Conservation (phyloP, 345 rosid genomes). For the Linum lewisii region DNA sequence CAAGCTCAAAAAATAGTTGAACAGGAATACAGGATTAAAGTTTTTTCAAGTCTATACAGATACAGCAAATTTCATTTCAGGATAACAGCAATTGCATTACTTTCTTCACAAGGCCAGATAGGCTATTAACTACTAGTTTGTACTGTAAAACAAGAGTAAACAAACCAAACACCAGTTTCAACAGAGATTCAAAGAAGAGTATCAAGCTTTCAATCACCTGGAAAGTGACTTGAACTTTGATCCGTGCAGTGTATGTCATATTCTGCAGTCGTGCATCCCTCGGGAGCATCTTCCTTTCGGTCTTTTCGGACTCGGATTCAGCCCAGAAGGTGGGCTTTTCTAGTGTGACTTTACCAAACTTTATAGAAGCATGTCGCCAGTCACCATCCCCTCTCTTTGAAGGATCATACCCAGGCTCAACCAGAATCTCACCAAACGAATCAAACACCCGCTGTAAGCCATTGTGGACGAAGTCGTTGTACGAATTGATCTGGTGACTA, state of each 20-base stretch:
- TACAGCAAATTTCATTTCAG: background rate
- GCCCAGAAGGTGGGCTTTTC: slow-evolving; percentile 47
- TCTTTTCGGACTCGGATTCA: slow-evolving; percentile 21
- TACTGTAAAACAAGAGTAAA: background rate
- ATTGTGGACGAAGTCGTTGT: slow-evolving; percentile 48
- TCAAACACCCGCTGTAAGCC: slow-evolving; percentile 60
- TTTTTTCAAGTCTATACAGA: background rate
- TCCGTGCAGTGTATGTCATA: slow-evolving; percentile 71
- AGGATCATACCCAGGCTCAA: slow-evolving; percentile 65
- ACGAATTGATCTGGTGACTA: slow-evolving; percentile 80
- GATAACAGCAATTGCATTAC: background rate
- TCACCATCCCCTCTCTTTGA: slow-evolving; percentile 56
- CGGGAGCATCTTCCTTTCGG: slow-evolving; percentile 43
- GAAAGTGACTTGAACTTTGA: slow-evolving; percentile 53
- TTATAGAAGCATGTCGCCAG: slow-evolving; percentile 54
- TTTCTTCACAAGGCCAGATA: background rate
- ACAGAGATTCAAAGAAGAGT: background rate
- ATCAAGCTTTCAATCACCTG: slow-evolving; percentile 40
- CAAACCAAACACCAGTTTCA: background rate
- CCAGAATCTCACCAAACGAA: slow-evolving; percentile 48
- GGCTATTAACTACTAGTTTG: background rate
- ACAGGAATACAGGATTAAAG: background rate
- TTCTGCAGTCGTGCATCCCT: slow-evolving; percentile 87
- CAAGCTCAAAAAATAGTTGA: background rate
- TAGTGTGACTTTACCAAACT: slow-evolving; percentile 48